These are phyloP conservation scores for Nemania diffusa DNA, from an alignment of 2,329 filamentous ascomycete genomes.

Conservation along the genomic window DNA sequence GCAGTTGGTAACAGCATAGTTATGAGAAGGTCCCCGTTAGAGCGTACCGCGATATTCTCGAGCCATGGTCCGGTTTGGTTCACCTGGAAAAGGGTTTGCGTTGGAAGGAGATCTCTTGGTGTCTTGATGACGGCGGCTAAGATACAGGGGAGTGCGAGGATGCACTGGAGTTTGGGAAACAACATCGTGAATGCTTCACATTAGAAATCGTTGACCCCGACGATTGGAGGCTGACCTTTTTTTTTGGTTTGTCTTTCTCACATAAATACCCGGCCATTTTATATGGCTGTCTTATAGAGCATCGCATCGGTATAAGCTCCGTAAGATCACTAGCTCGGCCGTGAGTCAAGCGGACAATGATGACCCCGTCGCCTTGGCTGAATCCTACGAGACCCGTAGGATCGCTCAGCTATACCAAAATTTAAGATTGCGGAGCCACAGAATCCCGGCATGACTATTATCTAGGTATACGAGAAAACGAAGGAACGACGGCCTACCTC, in stretches of 20 bases:
- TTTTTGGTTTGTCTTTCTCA: background rate
- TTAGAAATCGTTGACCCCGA: background rate
- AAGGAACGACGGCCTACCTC: background rate
- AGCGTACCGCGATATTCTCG: constrained; percentile 51
- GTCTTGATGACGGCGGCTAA: background rate
- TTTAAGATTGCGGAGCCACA: too few species aligned
- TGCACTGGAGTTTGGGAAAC: background rate
- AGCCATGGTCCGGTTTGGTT: constrained; percentile 40
- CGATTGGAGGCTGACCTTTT: background rate
- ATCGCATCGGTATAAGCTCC: background rate
- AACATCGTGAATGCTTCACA: constrained; percentile 3
- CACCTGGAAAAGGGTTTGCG: constrained; percentile 41
- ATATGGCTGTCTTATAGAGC: too few species aligned
- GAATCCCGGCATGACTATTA: background rate
- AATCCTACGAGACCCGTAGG: background rate
- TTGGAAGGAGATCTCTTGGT: constrained; percentile 21
- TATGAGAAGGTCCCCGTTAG: constrained; percentile 48
- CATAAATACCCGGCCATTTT: too few species aligned
- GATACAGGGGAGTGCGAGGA: background rate
- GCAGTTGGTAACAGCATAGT: constrained; percentile 46
- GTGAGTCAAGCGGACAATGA: background rate
- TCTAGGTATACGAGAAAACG: background rate
- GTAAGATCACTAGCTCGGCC: background rate
- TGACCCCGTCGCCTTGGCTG: background rate
- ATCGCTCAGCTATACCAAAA: too few species aligned